phyloP scores from a whole-genome alignment of 441 rosid species.

The Eruca vesicaria region DNA sequence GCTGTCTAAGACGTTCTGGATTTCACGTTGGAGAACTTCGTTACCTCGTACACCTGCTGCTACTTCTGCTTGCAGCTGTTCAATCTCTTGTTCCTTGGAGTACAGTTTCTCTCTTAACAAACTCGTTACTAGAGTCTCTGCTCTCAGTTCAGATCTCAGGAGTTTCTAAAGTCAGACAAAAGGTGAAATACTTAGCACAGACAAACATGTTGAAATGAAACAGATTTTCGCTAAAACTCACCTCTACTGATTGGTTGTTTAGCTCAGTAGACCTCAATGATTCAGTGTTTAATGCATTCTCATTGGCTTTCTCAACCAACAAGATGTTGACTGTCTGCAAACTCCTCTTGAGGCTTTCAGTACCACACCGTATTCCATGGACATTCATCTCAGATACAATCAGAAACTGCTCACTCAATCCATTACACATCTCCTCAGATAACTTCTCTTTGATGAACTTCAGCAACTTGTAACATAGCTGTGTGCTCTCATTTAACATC shows the following conservation, averaged over 20 bases:
- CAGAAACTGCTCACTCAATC: constrained; percentile 65
- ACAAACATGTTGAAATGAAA: not conserved
- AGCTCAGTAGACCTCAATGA: constrained; percentile 31
- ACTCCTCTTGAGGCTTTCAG: constrained; percentile 65
- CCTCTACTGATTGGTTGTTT: constrained; percentile 49
- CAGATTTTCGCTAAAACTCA: no score
- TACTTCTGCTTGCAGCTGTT: constrained; percentile 78
- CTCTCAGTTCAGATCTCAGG: constrained; percentile 60
- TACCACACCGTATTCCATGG: constrained; percentile 63
- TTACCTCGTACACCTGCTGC: constrained; percentile 72
- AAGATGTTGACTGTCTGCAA: constrained; percentile 62
- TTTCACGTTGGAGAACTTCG: constrained; percentile 68
- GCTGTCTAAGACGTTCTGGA: constrained; percentile 65
- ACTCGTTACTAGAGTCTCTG: constrained; percentile 64
- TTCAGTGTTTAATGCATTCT: constrained; percentile 37
- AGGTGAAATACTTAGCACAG: not conserved
- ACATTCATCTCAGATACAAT: constrained; percentile 69
- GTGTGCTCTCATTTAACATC: constrained; percentile 56
- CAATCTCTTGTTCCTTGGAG: constrained; percentile 72
- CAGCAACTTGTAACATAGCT: constrained; percentile 57
- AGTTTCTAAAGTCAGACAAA: constrained; percentile 41
- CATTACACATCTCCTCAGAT: constrained; percentile 38
- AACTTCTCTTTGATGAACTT: constrained; percentile 54
- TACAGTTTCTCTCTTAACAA: constrained; percentile 77
- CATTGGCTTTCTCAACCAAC: constrained; percentile 62